phyloP scores from a whole-genome alignment of 2,329 filamentous ascomycete species.

The Colletotrichum ledebouriae region DNA sequence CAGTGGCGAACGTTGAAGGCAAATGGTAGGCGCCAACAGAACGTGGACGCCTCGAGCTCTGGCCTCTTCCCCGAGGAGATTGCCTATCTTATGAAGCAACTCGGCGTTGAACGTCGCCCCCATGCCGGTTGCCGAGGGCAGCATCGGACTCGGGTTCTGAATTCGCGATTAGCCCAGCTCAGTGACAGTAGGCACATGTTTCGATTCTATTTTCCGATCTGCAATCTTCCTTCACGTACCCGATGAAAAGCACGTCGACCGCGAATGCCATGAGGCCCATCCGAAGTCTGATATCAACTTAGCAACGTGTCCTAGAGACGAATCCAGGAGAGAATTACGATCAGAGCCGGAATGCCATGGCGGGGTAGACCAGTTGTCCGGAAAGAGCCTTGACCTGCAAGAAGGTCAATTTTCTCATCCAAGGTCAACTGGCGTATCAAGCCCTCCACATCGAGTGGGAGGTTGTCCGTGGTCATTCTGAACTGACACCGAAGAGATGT shows the following conservation, averaged over 20 bases:
- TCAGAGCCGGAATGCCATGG: slow-evolving; percentile 31
- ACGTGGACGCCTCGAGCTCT: slow-evolving; percentile 76
- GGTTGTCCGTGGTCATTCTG: not conserved
- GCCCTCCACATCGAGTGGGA: slow-evolving; percentile 34
- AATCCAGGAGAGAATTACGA: not conserved
- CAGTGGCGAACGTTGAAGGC: slow-evolving; percentile 61
- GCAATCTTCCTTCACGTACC: not conserved
- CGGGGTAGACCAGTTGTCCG: slow-evolving; percentile 41
- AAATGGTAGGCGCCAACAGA: slow-evolving; percentile 75
- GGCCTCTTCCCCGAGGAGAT: slow-evolving; percentile 67
- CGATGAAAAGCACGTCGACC: slow-evolving; percentile 34
- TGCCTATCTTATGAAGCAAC: slow-evolving; percentile 68
- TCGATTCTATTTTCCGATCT: no score
- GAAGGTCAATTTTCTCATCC: slow-evolving; percentile 43
- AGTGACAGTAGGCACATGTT: not conserved
- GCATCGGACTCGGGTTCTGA: slow-evolving; percentile 46
- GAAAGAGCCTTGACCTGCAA: slow-evolving; percentile 41
- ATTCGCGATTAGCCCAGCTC: slow-evolving; percentile 13
- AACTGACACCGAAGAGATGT: not conserved
- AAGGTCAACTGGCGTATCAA: slow-evolving; percentile 38
- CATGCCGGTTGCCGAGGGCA: slow-evolving; percentile 50
- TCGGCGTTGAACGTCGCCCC: slow-evolving; percentile 74
- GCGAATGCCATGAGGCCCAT: slow-evolving; percentile 37
- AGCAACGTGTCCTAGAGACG: not conserved
- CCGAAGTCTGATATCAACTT: slow-evolving; percentile 14